Evolutionary conservation across 2,329 filamentous ascomycete genomes (phyloP).

Genomic region (Colletotrichum somersetense): DNA sequence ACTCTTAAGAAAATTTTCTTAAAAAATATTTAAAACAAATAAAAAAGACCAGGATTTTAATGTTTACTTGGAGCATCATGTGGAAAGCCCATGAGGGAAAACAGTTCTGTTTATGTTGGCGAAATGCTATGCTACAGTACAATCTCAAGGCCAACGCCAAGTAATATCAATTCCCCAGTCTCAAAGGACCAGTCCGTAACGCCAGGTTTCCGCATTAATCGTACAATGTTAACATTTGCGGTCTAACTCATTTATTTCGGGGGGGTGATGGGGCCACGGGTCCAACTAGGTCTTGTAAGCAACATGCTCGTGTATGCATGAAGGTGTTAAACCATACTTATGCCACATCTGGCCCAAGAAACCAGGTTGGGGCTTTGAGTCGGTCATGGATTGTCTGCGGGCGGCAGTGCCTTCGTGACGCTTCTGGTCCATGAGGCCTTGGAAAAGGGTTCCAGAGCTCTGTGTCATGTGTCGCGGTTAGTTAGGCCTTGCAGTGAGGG

Average conservation of each 20-base stretch:
- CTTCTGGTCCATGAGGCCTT: slow-evolving; percentile 65
- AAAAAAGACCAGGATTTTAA: too few species aligned
- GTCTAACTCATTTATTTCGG: slow-evolving; percentile 44
- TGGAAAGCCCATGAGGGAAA: too few species aligned
- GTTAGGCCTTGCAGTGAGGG: neutral
- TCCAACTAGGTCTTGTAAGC: slow-evolving; percentile 47
- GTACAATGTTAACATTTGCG: neutral
- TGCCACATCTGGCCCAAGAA: slow-evolving; percentile 69
- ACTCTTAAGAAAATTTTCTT: too few species aligned
- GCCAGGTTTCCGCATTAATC: neutral
- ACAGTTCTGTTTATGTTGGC: too few species aligned
- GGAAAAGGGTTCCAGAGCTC: slow-evolving; percentile 65
- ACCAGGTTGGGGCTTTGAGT: slow-evolving; percentile 64
- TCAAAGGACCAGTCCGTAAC: slow-evolving; percentile 28
- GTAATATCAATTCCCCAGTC: neutral
- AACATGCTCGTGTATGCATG: fast-evolving
- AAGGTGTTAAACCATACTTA: slow-evolving; percentile 57
- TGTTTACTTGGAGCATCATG: too few species aligned
- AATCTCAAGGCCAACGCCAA: slow-evolving; percentile 5
- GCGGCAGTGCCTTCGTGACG: slow-evolving; percentile 58
- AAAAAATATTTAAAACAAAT: too few species aligned
- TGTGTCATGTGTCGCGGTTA: slow-evolving; percentile 42
- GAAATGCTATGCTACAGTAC: neutral
- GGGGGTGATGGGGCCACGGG: slow-evolving; percentile 47
- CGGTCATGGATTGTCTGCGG: slow-evolving; percentile 67